Base-by-base conservation (phyloP, 2,329 filamentous ascomycete genomes). In the Trichoderma sp. region DNA sequence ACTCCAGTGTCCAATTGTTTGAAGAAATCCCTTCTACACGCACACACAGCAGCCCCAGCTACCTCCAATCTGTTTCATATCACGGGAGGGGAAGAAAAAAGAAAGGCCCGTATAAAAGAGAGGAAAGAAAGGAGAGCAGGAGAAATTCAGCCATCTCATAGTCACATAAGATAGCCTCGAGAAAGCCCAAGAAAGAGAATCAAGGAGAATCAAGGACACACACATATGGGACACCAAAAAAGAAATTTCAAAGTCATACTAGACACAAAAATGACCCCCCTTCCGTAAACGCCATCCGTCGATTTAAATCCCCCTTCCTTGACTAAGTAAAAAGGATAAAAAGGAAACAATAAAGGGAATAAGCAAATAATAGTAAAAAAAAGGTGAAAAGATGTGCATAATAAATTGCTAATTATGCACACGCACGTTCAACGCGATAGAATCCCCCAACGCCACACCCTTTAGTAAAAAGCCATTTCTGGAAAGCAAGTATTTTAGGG, bases 211-310 rank as follows among this genome's bases (percentile, higher is more conserved):
- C 59, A 4, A 56, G 3, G 51, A 56, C 64, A 59, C 24, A 49
- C 30, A 54, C 30, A 26, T 46, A 26, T 46, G 56, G 34, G 34
- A 26, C 28, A 52, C 4, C 37, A 18, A 26, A 54, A 67, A 52
- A 39, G 16, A 37, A n/a, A 56, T 28, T 4, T n/a, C 32, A 39
- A 37, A 59, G 43, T 68, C 24, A 54, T 43, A 68, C 37, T 59
- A 59, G 37, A 67, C 52, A 59, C 64, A 59, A 49, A 46, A 55
- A 8, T 13, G 24, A 26, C 30, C 59, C 59, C 18, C 46, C 58
- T 51, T 37, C 74, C 72, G 55, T 60, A 76, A 76, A 76, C 74
- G 74, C 74, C 65, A 74, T 58, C 71, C 69, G 63, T 71, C 70
- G 64, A 39, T 70, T 60, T 64, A 59, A 59, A 68, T 16, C 56